Evolutionary conservation across 106 monocot genomes (phyloP), one percentile per base, ranked within the genome.

Genomic region (Allium cepa): DNA sequence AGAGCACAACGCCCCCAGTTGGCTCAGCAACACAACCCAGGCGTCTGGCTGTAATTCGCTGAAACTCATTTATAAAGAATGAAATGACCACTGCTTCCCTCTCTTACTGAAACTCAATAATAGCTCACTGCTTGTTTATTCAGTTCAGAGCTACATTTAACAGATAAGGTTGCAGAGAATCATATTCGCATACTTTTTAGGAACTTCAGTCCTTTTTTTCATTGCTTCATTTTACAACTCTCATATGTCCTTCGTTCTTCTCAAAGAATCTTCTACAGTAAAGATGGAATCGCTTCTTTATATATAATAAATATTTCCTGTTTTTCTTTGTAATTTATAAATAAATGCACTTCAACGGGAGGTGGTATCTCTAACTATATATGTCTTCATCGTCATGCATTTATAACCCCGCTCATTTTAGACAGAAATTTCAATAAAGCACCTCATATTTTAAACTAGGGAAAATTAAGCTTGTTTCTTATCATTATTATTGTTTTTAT

Each of bases 141-240:
- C 15, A 12, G 36, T 17, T 59, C 46, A 2, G 46, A 16, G 8
- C 36, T 1, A 36, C 36, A 36, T 36, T 36, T 36, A 36, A 36
- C 5, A 4, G 47, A 17, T 49, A 64, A 64, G 64, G 15, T 49
- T 49, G 64, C 64, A 64, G 64, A 64, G 64, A 64, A 48, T 49
- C 64, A 7, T 46, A 15, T 46, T 1, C 63, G 15, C 47, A 7
- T 55, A 4, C 7, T 55, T 11, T 15, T 15, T 55, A 55, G 15
- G 15, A 61, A 28, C 10, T 8, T 46, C 45, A 63, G 13, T n/a
- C 0, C 48, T 16, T 17, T 64, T n/a, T 49, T 17, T 48, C 17
- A 49, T 45, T 64, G 64, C 49, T 10, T 64, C 64, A 46, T 45
- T 64, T 48, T 49, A 12, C 64, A 36, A 36, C 36, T 36, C 36